Base-by-base conservation (phyloP, 2,329 filamentous ascomycete genomes). In the Sclerotinia glacialis region DNA sequence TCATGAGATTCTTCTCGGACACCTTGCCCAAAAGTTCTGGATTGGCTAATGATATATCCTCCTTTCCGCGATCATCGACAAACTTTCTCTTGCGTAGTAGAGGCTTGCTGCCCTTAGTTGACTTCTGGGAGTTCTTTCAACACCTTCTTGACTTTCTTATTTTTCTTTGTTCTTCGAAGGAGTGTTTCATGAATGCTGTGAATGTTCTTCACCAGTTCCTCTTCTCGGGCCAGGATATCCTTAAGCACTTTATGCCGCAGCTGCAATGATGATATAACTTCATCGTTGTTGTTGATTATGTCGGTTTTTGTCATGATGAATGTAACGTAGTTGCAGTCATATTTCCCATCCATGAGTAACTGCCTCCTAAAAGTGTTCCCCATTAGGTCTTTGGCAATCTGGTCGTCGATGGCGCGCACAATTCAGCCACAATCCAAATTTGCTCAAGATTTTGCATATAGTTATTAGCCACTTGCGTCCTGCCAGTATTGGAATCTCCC, bases 321-420 rank as follows among this genome's bases (percentile, higher is more conserved):
- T 1, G 63, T 65, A 1, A 65, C 31, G 7, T 50, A 60, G 0
- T 50, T n/a, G 1, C 21, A 21, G 3, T 60, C 63, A 7, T 65
- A 65, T 9, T 60, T 65, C 0, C 63, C 53, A 23, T 65, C 54
- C 63, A 65, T 65, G 12, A 65, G 37, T 12, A 65, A 2, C 28
- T 65, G 54, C 14, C 63, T 60, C 0, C 46, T 3, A 1, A 50
- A 65, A 1, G 63, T 60, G 23, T 42, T 59, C 2, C 54, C 63
- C 63, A 65, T 60, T 3, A 65, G 18, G n/a, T 59, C 34, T 31
- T 60, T 65, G 1, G 63, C 63, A 3, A 65, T 5, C 6, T 60
- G 63, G 0, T 65, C 54, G 1, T 60, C 63, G 3, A 65, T 52
- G 2, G 63, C 63, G 0, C 63, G 53, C 0, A 65, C 46, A 5